Conservation (phyloP, 2,329 filamentous ascomycete species). For the Alternaria sp. region DNA sequence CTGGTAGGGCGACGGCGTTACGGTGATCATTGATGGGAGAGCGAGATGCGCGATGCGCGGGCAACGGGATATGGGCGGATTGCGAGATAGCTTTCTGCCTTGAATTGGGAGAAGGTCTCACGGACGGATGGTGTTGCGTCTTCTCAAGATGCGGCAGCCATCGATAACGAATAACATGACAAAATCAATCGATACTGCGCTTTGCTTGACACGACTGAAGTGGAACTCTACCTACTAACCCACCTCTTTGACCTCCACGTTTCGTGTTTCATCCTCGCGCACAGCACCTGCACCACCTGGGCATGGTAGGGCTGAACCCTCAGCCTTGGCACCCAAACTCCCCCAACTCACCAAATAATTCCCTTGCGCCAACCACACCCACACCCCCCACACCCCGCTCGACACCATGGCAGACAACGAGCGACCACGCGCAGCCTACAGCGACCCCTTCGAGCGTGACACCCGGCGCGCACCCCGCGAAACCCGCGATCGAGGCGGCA, state of each 20-base stretch:
- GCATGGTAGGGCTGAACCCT: background rate
- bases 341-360: background rate
- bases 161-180: background rate
- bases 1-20: conserved; percentile 15
- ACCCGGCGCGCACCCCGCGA: conserved; percentile 27
- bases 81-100: background rate
- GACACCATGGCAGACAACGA: conserved; percentile 33
- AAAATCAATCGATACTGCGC: background rate
- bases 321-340: conserved; percentile 14
- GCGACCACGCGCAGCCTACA: conserved; percentile 27
- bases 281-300: background rate
- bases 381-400: conserved; percentile 4
- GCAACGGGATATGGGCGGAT: background rate
- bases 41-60: background rate
- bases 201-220: background rate
- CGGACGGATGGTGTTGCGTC: background rate
- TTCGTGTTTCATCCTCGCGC: background rate
- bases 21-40: background rate
- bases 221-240: background rate
- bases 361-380: conserved; percentile 4
- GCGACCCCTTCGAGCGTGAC: conserved; percentile 24
- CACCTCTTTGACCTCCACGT: background rate
- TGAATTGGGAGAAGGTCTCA: background rate
- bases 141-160: background rate
- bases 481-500: conserved; percentile 27